phyloP scores from a whole-genome alignment of 129 eudicot species.

The Apium graveolens region DNA sequence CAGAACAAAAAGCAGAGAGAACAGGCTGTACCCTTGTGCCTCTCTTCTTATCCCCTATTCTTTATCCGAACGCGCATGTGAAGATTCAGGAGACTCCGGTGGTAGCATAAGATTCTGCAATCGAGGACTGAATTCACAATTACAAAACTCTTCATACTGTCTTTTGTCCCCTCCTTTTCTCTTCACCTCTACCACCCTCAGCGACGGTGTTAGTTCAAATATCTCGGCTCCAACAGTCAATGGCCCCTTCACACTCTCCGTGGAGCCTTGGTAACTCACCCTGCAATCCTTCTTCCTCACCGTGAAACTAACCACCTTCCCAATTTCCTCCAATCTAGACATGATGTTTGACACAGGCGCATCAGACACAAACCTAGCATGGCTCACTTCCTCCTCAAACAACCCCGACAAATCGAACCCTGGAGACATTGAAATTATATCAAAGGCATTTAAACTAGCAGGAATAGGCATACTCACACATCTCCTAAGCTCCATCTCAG shows the following conservation, averaged over 20 bases:
- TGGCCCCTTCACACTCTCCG: conserved; percentile 2
- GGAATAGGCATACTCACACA: not conserved
- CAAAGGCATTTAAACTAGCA: not conserved
- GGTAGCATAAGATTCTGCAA: not conserved
- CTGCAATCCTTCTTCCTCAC: conserved; percentile 10
- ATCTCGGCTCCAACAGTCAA: not conserved
- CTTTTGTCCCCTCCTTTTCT: not conserved
- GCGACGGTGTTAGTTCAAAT: conserved; percentile 3
- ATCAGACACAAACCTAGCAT: not conserved
- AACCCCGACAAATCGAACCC: not conserved
- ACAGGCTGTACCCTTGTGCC: not conserved
- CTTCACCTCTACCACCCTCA: conserved; percentile 2
- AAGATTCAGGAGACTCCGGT: not conserved
- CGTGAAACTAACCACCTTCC: not conserved
- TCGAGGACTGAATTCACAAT: not conserved
- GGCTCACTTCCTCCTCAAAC: conserved; percentile 1
- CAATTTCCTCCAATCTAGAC: not conserved
- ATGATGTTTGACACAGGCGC: not conserved
- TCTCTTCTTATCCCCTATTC: not conserved
- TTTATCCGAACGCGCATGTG: not conserved
- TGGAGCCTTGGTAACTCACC: not conserved
- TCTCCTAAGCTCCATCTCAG: not conserved
- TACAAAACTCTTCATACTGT: not conserved
- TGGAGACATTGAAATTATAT: not conserved
- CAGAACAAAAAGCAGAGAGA: not conserved